A percentile compares a stretch with the other conserved stretches of the same genome.
These are phyloP conservation scores for Phytophthora chlamydospora DNA, from an alignment of 352 stramenopile species.

Conservation along the genomic window DNA sequence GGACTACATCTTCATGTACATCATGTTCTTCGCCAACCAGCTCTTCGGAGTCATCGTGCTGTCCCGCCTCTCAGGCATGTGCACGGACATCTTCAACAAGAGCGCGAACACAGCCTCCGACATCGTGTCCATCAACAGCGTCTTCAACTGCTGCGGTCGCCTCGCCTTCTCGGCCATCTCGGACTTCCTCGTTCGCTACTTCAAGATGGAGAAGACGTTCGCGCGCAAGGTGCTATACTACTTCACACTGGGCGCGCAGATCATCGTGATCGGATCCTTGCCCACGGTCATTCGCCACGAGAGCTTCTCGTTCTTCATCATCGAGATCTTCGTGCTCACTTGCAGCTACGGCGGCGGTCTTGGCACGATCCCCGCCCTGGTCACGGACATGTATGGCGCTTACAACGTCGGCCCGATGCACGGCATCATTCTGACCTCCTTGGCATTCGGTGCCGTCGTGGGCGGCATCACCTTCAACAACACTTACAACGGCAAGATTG, in stretches of 20 bases:
- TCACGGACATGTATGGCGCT: constrained; percentile 86
- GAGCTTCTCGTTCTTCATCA: constrained; percentile 61
- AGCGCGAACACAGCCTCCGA: constrained; percentile 33
- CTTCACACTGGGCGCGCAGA: constrained; percentile 57
- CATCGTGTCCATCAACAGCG: constrained; percentile 57
- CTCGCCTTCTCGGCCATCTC: constrained; percentile 49
- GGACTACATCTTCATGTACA: constrained; percentile 62
- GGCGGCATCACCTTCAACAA: constrained; percentile 76
- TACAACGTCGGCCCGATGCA: constrained; percentile 86
- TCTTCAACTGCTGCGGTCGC: constrained; percentile 60
- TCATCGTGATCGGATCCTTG: constrained; percentile 62
- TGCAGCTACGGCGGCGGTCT: constrained; percentile 77
- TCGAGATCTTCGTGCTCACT: constrained; percentile 78
- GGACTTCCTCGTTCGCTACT: constrained; percentile 45
- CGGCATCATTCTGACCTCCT: constrained; percentile 73
- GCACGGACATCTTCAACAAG: constrained; percentile 54
- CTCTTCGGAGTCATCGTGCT: constrained; percentile 63
- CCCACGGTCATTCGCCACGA: constrained; percentile 63
- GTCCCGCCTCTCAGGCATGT: constrained; percentile 60
- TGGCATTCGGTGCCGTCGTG: constrained; percentile 73
- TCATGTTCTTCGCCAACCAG: constrained; percentile 66
- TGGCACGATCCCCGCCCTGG: constrained; percentile 71
- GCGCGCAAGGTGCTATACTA: constrained; percentile 61
- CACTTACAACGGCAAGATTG: constrained; percentile 49
- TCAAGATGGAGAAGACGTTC: constrained; percentile 54